Percentiles rank a stretch among this genome's conserved stretches.
Evolutionary conservation across 257 asterid genomes (phyloP).

Genomic region (Ajuga chamaepitys): DNA sequence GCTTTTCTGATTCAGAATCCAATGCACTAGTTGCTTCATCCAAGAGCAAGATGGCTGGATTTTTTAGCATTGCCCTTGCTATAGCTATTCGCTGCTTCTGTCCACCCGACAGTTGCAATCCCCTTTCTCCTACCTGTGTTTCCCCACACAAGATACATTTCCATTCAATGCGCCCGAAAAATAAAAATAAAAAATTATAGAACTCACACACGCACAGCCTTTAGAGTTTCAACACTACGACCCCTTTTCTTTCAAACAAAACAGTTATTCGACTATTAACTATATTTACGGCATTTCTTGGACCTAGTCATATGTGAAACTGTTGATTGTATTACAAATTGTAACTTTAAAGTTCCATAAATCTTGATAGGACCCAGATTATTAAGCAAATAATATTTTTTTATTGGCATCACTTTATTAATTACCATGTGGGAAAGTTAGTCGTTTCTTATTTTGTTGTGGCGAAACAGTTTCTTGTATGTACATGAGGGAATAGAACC

Average conservation of each 20-base stretch:
- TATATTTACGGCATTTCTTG: not conserved
- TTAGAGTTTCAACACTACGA: not conserved
- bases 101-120: conserved; percentile 85
- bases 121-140: conserved; percentile 68
- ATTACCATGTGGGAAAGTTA: too few relatives aligned
- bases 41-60: conserved; percentile 65
- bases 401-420: not conserved
- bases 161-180: too few relatives aligned
- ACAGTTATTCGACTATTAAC: not conserved
- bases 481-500: conserved; percentile 21
- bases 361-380: not conserved
- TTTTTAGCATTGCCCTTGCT: conserved; percentile 88
- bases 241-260: not conserved
- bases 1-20: conserved; percentile 83
- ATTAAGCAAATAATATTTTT: not conserved
- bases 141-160: not conserved
- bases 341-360: too few relatives aligned
- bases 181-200: too few relatives aligned
- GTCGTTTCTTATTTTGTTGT: not conserved
- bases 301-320: not conserved
- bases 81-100: conserved; percentile 91
- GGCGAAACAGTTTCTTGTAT: conserved; percentile 14
- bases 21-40: conserved; percentile 93
- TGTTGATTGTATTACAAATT: not conserved
- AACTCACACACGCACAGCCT: not conserved